Base-by-base conservation (phyloP, 371 early-diverging fungal species). In the Massospora cicadina region DNA sequence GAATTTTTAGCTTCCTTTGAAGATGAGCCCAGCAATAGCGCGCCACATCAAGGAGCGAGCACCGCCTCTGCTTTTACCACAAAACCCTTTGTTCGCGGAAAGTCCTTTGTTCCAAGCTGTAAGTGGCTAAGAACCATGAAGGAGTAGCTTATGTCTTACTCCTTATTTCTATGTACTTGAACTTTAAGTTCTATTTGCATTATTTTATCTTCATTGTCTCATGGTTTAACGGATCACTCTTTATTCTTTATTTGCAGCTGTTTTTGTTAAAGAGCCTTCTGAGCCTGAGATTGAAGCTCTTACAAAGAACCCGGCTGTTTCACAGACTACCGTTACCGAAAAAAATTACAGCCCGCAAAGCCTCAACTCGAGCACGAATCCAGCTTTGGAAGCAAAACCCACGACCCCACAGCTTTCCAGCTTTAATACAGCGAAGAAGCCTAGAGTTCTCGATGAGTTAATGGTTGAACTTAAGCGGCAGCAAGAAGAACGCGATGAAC, bases 1-100 rank as follows among this genome's bases (percentile, higher is more conserved):
- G 89, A 90, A 32, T 90, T 92, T 73, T 85, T 88, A 2, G 88
- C 89, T 2, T 88, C 89, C 2, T 89, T 92, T 71, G 89, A 87
- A 64, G 81, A 82, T 21, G 70, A 81, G 82, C 0, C 71, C 81
- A 25, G 28, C 21, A 2, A 1, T 23, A 59, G 54, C 0, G 10
- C 54, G 24, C 58, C 23, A 26, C 17, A 17, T 54, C 58, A 33
- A 2, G 32, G 60, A 25, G 10, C 27, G 3, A n/a, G 30, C 58
- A 1, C n/a, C 29, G 17, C 23, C 17, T 64, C 17, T 17, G 27
- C 31, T 57, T 3, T 58, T 3, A 31, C 28, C 24, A 5, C 31
- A 21, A 65, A 64, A 55, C 10, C 33, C 2, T 62, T 28, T 32
- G 12, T 58, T 58, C 13, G 27, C 13, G 23, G 29, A 64, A 30